These are phyloP conservation scores for Ogataea philodendri DNA, from an alignment of 805 yeast genomes.

Conservation along the genomic window DNA sequence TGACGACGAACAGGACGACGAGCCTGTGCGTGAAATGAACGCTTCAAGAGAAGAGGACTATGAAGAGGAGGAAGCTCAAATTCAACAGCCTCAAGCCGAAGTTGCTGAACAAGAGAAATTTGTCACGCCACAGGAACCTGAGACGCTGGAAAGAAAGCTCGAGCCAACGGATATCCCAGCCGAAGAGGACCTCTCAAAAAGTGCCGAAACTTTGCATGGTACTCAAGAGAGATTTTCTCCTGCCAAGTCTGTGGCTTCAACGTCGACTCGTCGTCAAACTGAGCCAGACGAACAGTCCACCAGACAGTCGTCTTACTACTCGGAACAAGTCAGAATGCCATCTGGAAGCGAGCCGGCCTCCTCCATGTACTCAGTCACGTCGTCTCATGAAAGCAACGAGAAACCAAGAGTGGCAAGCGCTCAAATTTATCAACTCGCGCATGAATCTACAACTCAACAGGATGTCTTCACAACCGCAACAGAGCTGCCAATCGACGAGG, in stretches of 20 bases:
- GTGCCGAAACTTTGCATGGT: too few relatives aligned
- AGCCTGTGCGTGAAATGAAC: constrained; percentile 18
- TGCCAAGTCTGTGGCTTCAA: too few relatives aligned
- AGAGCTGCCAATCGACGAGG: constrained; percentile 28
- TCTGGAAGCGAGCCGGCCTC: constrained; percentile 14
- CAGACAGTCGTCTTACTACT: constrained; percentile 6
- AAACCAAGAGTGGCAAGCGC: constrained; percentile 10
- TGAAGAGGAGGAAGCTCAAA: neutral
- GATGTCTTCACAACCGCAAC: constrained; percentile 42
- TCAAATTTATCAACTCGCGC: constrained; percentile 25
- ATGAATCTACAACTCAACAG: constrained; percentile 27
- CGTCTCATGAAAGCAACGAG: constrained; percentile 13
- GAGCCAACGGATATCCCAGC: too few relatives aligned
- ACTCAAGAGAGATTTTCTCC: too few relatives aligned
- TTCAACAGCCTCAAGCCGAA: too few relatives aligned
- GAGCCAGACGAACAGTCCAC: constrained; percentile 4
- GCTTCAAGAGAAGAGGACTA: constrained; percentile 4
- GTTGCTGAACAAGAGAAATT: too few relatives aligned
- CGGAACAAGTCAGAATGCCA: constrained; percentile 9
- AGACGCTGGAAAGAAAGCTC: too few relatives aligned
- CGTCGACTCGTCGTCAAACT: neutral
- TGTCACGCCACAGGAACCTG: too few relatives aligned
- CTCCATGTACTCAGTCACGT: constrained; percentile 20
- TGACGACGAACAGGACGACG: constrained; percentile 28
- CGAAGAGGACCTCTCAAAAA: too few relatives aligned